A percentile compares a stretch with the other conserved stretches of the same genome.
Conservation (phyloP, 2,329 filamentous ascomycete genomes). For the Chalaropsis ovoidea region DNA sequence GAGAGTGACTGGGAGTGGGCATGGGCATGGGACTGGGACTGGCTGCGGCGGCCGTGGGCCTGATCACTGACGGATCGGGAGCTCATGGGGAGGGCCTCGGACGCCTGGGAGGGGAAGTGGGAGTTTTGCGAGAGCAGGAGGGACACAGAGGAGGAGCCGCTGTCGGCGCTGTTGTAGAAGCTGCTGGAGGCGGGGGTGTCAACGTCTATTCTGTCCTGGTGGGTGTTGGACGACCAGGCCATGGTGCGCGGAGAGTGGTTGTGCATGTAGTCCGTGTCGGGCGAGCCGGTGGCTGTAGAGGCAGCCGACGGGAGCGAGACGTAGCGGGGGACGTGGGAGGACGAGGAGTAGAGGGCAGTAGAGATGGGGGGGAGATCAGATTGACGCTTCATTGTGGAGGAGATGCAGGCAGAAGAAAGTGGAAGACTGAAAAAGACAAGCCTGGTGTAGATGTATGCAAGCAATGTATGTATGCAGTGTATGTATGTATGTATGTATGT, state of each 20-base stretch:
- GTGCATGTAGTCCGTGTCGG: constrained; percentile 5
- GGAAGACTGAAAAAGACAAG: not conserved
- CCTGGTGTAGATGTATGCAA: too few relatives aligned
- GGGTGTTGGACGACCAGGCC: not conserved
- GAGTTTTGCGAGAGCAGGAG: not conserved
- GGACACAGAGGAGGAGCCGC: not conserved
- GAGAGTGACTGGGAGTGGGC: constrained; percentile 3
- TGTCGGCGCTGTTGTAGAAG: constrained; percentile 3
- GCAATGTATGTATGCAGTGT: too few relatives aligned
- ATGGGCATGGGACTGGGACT: not conserved
- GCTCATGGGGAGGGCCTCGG: not conserved
- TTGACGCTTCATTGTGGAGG: constrained; percentile 3
- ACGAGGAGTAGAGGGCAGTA: not conserved
- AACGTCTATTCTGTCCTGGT: constrained; percentile 3
- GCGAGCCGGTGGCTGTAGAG: not conserved
- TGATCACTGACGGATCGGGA: not conserved
- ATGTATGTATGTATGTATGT: too few relatives aligned
- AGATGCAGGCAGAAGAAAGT: not conserved
- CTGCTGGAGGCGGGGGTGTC: not conserved
- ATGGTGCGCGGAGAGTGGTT: not conserved
- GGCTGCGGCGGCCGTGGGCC: not conserved
- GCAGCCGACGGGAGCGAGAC: not conserved
- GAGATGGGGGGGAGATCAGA: not conserved
- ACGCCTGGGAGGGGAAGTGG: not conserved
- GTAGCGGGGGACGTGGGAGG: not conserved